Conservation (phyloP, 106 monocot species). For the Cymbidium sinense region DNA sequence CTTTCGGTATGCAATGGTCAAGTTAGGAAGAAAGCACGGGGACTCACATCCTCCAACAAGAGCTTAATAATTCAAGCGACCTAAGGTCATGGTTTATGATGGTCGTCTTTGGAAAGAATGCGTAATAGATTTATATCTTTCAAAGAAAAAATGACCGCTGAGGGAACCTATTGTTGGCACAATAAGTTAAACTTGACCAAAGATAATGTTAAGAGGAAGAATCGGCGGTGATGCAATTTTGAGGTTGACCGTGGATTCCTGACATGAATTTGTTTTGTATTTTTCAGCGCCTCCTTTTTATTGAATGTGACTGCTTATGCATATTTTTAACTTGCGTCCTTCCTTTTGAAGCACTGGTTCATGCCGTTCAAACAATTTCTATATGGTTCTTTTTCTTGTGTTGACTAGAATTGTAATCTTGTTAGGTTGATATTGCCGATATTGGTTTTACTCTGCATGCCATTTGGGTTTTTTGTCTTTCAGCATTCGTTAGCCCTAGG, state of each 20-base stretch:
- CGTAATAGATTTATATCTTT: too few relatives aligned
- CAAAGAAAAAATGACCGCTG: too few relatives aligned
- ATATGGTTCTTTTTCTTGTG: neutral
- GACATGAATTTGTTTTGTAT: neutral
- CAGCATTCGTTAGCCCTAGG: neutral
- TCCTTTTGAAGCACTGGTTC: neutral
- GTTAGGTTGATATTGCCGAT: neutral
- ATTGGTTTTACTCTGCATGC: neutral
- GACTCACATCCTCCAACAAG: too few relatives aligned
- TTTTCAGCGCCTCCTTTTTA: neutral
- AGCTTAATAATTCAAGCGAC: too few relatives aligned
- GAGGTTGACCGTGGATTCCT: constrained; percentile 32
- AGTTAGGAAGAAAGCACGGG: too few relatives aligned
- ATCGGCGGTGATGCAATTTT: constrained; percentile 93
- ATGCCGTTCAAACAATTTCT: neutral
- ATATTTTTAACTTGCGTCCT: neutral
- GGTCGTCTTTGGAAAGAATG: too few relatives aligned
- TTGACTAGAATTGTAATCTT: neutral
- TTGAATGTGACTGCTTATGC: neutral
- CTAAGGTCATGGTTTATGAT: too few relatives aligned
- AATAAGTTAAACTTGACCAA: too few relatives aligned
- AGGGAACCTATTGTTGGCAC: too few relatives aligned
- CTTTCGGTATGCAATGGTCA: too few relatives aligned
- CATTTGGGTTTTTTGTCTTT: neutral
- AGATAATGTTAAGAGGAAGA: constrained; percentile 97